Base-by-base conservation (phyloP, 2,329 filamentous ascomycete species). In the Ceratocystis colombiana region DNA sequence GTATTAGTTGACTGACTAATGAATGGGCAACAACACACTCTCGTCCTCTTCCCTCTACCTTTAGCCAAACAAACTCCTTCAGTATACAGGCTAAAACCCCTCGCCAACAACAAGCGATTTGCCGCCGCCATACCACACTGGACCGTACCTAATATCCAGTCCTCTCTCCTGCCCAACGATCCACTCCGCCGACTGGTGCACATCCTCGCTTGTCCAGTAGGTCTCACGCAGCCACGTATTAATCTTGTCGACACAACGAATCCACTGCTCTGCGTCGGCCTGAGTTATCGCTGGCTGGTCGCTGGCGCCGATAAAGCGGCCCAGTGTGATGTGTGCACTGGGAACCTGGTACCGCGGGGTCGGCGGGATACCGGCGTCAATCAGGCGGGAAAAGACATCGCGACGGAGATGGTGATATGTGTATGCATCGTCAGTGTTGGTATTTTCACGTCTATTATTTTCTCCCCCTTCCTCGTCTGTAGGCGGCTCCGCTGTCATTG, bases 341-440 rank as follows among this genome's bases (percentile, higher is more conserved):
- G 92, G 92, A 1, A 96, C 90, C 28, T 92, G 86, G 73, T 96
- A 97, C 67, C 93, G 81, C 15, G 66, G 44, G 5, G 55, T 59
- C 64, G 88, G 89, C 17, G 81, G 76, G n/a, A 93, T 78, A 0
- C 88, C 89, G 0, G 84, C 80, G 2, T 77, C 77, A 59, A 79
- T 77, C 2, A 84, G 82, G 30, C 84, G 77, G 62, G 82, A 78
- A 73, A 87, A 94, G 12, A 95, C 74, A 72, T 96, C 90, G 3
- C 87, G 82, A 2, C 93, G 85, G 7, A 97, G 83, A 74, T 97
- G 93, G 73, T 96, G 93, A 74, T 96, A 96, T 0, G 88, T 92
- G 76, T 90, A 96, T 1, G 70, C 72, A 70, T 94, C 88, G 20
- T 83, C 71, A 20, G 72, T 71, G n/a, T 71, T 69, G 17, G 25